These are phyloP conservation scores for Gossypium rotundifolium DNA, from an alignment of 345 rosid species.

Conservation along the genomic window DNA sequence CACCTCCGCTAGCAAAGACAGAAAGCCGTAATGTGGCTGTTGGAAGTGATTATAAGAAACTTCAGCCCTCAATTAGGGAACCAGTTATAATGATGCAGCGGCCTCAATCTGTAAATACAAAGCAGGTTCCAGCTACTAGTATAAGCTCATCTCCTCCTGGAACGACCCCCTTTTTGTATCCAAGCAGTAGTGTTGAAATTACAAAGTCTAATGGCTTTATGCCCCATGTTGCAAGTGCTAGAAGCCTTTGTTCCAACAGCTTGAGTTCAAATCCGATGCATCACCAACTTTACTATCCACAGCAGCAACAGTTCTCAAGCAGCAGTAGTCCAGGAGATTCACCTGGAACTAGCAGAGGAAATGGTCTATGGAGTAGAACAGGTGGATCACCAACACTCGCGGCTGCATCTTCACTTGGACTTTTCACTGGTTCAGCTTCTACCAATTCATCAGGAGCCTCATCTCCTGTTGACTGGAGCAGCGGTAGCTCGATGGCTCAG, in stretches of 20 bases:
- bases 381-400: conserved; percentile 49
- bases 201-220: conserved; percentile 51
- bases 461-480: conserved; percentile 73
- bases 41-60: conserved; percentile 49
- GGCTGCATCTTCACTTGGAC: conserved; percentile 77
- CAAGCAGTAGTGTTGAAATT: conserved; percentile 36
- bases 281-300: conserved; percentile 52
- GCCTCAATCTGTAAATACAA: conserved; percentile 50
- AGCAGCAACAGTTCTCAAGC: conserved; percentile 40
- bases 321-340: conserved; percentile 41
- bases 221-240: conserved; percentile 38
- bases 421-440: conserved; percentile 65
- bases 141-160: conserved; percentile 49
- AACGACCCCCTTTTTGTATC: conserved; percentile 12
- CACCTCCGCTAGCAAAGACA: conserved; percentile 38
- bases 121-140: conserved; percentile 41
- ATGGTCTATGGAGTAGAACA: conserved; percentile 45
- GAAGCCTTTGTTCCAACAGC: conserved; percentile 38
- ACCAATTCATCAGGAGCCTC: conserved; percentile 50
- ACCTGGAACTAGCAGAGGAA: conserved; percentile 41
- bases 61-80: conserved; percentile 50
- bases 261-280: conserved; percentile 43
- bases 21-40: conserved; percentile 42
- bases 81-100: conserved; percentile 66
- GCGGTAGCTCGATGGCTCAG: conserved; percentile 46